phyloP scores from a whole-genome alignment of 1,139 yeast species.

The Geotrichum cucujoidarum region DNA sequence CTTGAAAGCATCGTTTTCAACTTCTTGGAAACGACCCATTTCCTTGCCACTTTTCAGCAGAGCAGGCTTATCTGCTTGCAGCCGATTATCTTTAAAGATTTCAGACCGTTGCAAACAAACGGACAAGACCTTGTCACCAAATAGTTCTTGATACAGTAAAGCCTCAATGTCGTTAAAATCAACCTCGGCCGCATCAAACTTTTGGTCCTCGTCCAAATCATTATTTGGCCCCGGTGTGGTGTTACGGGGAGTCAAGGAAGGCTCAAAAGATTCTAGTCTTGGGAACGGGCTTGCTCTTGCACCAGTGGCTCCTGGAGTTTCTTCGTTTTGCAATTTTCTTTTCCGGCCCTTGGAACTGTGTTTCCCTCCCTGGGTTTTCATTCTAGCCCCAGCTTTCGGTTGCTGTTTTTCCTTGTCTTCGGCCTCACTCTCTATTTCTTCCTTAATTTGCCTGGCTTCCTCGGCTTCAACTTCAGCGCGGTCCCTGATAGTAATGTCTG shows the following conservation, averaged over 20 bases:
- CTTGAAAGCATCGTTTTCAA: slow-evolving; percentile 25
- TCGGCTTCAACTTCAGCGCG: slow-evolving; percentile 85
- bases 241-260: slow-evolving; percentile 11
- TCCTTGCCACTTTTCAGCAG: slow-evolving; percentile 35
- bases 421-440: slow-evolving; percentile 30
- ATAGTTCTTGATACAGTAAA: slow-evolving; percentile 75
- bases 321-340: slow-evolving; percentile 17
- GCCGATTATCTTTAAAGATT: slow-evolving; percentile 53
- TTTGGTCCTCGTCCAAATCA: slow-evolving; percentile 15
- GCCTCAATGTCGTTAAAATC: slow-evolving; percentile 49
- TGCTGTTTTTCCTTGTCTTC: slow-evolving; percentile 23
- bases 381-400: slow-evolving; percentile 14
- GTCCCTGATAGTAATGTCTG: slow-evolving; percentile 76
- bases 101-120: slow-evolving; percentile 66
- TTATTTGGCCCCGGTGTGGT: slow-evolving; percentile 11
- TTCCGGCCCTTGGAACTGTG: slow-evolving; percentile 18
- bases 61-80: slow-evolving; percentile 68
- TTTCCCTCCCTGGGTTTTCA: slow-evolving; percentile 21
- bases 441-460: slow-evolving; percentile 47
- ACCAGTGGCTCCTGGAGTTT: slow-evolving; percentile 18
- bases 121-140: slow-evolving; percentile 74
- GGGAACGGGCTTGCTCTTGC: slow-evolving; percentile 22
- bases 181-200: slow-evolving; percentile 18
- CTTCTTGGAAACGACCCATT: slow-evolving; percentile 35
- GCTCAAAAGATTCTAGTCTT: slow-evolving; percentile 17